A percentile compares a stretch with the other conserved stretches of the same genome.
Evolutionary conservation across 2,329 filamentous ascomycete species (phyloP).

Genomic region (Cercospora brassicicola): DNA sequence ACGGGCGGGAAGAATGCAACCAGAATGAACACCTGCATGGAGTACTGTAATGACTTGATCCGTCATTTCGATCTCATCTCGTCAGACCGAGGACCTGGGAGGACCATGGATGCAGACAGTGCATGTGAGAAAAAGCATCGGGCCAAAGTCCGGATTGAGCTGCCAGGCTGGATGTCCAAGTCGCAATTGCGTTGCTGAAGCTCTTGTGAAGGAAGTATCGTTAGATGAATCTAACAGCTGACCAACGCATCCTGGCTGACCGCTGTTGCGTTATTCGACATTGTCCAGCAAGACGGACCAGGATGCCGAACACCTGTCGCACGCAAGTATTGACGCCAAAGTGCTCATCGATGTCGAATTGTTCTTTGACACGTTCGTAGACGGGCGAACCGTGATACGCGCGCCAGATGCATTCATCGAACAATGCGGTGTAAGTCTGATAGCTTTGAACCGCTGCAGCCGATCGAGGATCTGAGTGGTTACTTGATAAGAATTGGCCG

Average conservation of each 20-base stretch:
- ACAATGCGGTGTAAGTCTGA: background rate
- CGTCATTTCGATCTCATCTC: background rate
- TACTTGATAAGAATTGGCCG: background rate
- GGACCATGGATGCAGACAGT: background rate
- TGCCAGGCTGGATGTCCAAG: background rate
- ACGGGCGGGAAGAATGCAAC: background rate
- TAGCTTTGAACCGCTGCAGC: background rate
- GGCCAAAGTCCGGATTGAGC: background rate
- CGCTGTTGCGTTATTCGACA: background rate
- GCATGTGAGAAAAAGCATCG: background rate
- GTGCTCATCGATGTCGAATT: constrained; percentile 2
- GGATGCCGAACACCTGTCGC: background rate
- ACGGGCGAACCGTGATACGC: background rate
- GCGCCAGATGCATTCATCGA: background rate
- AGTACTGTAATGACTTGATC: background rate
- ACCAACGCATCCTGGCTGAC: background rate
- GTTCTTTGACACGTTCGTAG: background rate
- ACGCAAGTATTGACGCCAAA: background rate
- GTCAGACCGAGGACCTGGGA: background rate
- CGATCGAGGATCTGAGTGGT: background rate
- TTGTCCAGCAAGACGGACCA: background rate
- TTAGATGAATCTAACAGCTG: background rate
- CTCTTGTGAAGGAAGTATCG: background rate
- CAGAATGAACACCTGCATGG: background rate
- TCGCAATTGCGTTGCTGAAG: background rate